Evolutionary conservation across 2,329 filamentous ascomycete species (phyloP).

Genomic region (Botryotinia narcissicola): DNA sequence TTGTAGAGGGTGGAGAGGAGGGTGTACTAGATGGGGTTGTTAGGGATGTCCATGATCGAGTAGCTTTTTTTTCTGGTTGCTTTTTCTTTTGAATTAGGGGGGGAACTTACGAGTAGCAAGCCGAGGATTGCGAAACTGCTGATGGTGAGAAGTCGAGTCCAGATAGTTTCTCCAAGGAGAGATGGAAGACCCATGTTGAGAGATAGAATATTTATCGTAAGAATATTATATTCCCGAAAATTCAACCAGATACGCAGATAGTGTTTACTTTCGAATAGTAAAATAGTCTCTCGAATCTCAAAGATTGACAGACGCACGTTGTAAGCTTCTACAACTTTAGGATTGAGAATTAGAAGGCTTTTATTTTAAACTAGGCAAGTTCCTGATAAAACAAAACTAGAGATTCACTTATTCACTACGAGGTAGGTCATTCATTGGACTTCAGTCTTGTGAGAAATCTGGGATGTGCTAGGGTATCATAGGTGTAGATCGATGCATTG

Average conservation of each 20-base stretch:
- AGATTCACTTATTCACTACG: neutral
- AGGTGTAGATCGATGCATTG: neutral
- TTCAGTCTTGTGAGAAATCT: neutral
- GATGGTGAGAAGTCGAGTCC: neutral
- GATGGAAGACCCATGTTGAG: neutral
- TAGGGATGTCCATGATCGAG: neutral
- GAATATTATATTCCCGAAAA: too few relatives aligned
- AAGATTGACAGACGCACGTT: too few relatives aligned
- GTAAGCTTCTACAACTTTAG: neutral
- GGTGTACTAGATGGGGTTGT: neutral
- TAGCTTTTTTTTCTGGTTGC: too few relatives aligned
- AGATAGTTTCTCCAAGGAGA: neutral
- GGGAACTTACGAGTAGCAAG: neutral
- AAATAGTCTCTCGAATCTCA: too few relatives aligned
- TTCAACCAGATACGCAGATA: neutral
- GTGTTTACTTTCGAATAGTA: too few relatives aligned
- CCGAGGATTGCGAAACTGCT: neutral
- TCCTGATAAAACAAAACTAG: too few relatives aligned
- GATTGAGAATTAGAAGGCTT: neutral
- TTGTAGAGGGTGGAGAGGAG: fast-evolving
- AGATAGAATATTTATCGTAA: too few relatives aligned
- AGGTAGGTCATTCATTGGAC: neutral
- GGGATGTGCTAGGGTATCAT: neutral
- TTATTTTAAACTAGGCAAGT: neutral
- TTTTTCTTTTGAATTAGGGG: too few relatives aligned